phyloP scores from a whole-genome alignment of 108 stramenopile genomes.

The Skeletonema tropicum region DNA sequence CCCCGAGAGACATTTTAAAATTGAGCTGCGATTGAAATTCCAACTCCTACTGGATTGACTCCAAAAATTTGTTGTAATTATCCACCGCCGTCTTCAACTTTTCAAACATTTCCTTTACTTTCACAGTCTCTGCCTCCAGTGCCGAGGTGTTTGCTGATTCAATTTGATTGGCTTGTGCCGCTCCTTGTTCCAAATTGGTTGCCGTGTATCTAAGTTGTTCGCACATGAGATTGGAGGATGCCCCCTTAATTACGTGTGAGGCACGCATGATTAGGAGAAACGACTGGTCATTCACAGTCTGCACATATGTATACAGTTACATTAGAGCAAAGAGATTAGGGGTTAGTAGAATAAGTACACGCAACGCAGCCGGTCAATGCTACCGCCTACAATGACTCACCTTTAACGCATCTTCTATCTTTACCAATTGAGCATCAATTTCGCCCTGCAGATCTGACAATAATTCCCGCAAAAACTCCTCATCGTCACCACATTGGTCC shows the following conservation, averaged over 20 bases:
- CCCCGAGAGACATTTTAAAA: neutral
- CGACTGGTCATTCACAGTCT: constrained; percentile 51
- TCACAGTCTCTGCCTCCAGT: constrained; percentile 21
- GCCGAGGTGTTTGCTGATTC: constrained; percentile 19
- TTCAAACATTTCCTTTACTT: constrained; percentile 52
- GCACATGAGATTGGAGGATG: constrained; percentile 93
- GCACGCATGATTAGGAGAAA: constrained; percentile 77
- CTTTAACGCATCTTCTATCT: constrained; percentile 73
- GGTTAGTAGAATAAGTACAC: neutral
- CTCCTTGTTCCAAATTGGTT: constrained; percentile 68
- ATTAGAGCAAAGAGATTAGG: neutral
- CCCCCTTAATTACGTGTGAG: constrained; percentile 92
- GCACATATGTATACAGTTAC: neutral
- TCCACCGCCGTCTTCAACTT: constrained; percentile 62
- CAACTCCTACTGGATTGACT: constrained; percentile 31
- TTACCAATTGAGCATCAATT: constrained; percentile 75
- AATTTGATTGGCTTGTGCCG: constrained; percentile 47
- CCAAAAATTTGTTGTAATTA: constrained; percentile 63
- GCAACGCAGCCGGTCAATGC: neutral
- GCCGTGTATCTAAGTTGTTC: constrained; percentile 69
- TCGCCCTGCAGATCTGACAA: constrained; percentile 84
- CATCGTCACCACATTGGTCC: constrained; percentile 94
- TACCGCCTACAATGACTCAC: constrained; percentile 38
- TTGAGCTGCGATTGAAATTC: constrained; percentile 38
- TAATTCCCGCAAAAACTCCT: constrained; percentile 89